Conservation (phyloP, 2,329 filamentous ascomycete species). For the Rhexocercosporidium sp. region DNA sequence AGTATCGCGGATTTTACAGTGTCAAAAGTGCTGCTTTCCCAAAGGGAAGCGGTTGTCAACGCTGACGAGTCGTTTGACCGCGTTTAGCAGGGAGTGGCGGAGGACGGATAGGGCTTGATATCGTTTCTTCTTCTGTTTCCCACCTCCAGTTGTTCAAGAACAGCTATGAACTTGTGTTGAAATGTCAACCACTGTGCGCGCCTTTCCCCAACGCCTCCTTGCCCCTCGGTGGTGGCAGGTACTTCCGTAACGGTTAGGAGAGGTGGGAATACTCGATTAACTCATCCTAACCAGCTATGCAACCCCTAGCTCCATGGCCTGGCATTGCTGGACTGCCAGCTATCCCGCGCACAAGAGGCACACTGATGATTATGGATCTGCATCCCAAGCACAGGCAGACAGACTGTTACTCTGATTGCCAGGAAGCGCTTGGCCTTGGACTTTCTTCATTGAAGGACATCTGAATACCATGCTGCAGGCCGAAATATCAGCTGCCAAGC, state of each 20-base stretch:
- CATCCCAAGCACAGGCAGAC: not conserved
- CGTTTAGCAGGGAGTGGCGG: not conserved
- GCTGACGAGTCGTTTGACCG: not conserved
- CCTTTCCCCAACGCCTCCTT: not conserved
- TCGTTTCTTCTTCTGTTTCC: not conserved
- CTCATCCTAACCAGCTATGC: not conserved
- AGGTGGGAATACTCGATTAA: not conserved
- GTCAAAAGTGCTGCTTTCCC: not conserved
- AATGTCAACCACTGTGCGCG: not conserved
- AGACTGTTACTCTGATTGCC: not conserved
- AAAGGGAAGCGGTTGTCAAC: not conserved
- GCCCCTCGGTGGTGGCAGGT: not conserved
- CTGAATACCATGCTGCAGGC: not conserved
- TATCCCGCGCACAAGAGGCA: not conserved
- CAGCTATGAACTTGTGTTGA: conserved; percentile 24
- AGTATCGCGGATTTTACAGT: not conserved
- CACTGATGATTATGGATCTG: not conserved
- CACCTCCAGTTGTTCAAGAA: conserved; percentile 7
- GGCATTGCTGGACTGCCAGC: not conserved
- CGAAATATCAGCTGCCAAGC: not conserved
- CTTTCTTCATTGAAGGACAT: not conserved
- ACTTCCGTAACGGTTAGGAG: not conserved
- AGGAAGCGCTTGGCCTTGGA: not conserved
- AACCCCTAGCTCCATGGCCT: not conserved
- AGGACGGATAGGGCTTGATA: not conserved